Evolutionary conservation across 495 filamentous ascomycete genomes (phyloP), one percentile per base, ranked within the genome.

Genomic region (Lasiosphaeris hirsuta): DNA sequence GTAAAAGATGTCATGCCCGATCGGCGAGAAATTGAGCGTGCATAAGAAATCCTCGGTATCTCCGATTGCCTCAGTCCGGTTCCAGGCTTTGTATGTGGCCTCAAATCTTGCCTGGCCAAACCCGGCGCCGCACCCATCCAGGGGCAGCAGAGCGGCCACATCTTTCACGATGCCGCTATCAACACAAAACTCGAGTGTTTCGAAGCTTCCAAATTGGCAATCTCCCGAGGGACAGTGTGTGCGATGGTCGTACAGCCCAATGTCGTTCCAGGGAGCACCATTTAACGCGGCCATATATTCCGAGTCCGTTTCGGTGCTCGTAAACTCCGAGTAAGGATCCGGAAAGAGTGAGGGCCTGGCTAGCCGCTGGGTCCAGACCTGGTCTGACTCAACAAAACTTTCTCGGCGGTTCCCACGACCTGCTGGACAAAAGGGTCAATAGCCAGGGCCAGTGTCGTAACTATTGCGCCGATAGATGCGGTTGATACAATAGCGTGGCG

Each of bases 391-490:
- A 30, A 30, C 23, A 5, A 30, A 30, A 30, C 23, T 30, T 5
- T 30, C 23, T 30, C 23, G 23, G 23, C 23, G 23, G 23, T 30
- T 30, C 23, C 23, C 23, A 30, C 45, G 5, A 34, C 45, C 8
- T 49, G 45, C 23, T 49, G 19, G 10, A 49, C 45, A 49, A 49
- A 49, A 0, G 45, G 45, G 19, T 49, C 45, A 5, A 49, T 13
- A 11, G 45, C 45, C 7, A 49, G 45, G 0, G 45, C 45, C 3
- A 10, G 5, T 4, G 14, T 49, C 2, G n/a, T 35, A 9, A 35
- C 9, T 19, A 49, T 14, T 7, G 45, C 45, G 1, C 19, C 23
- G 1, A 49, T 49, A 9, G 30, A 34, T 11, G 45, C 23, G 2
- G 5, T 30, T 2, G 23, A 34, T 19, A 9, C 11, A 7, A 3